phyloP scores from a whole-genome alignment of 1,284 basidiomycete species.

The Mrakiaceae sp. region DNA sequence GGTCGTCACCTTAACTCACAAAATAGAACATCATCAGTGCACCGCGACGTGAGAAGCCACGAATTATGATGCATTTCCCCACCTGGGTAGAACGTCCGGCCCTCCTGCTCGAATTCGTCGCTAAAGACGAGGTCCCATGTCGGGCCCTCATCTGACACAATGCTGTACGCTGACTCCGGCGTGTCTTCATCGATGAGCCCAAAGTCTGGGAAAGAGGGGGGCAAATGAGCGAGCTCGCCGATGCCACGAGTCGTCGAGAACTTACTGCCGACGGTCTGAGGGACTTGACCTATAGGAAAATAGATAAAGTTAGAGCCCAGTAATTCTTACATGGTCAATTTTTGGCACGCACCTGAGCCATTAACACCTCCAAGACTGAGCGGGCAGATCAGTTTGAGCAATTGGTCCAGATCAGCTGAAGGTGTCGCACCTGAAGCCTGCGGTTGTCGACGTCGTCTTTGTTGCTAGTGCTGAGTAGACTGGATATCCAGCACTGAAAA shows the following conservation, averaged over 20 bases:
- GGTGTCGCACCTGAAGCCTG: too few species aligned
- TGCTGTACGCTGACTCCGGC: constrained; percentile 35
- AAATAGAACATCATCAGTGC: too few species aligned
- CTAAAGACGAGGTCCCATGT: constrained; percentile 38
- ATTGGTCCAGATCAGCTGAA: too few species aligned
- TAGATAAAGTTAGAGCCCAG: too few species aligned
- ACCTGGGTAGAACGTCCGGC: constrained; percentile 38
- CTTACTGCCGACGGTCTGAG: constrained; percentile 45
- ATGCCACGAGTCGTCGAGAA: too few species aligned
- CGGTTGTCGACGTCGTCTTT: too few species aligned
- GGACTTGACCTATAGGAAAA: constrained; percentile 39
- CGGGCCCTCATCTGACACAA: constrained; percentile 32
- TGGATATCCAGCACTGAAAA: constrained; percentile 33
- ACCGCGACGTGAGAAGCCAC: too few species aligned
- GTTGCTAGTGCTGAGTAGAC: constrained; percentile 17
- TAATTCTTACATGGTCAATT: too few species aligned
- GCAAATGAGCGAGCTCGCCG: background rate
- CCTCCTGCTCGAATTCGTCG: constrained; percentile 40
- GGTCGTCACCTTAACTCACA: constrained; percentile 30
- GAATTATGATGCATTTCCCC: too few species aligned
- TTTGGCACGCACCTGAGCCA: too few species aligned
- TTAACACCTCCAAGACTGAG: too few species aligned
- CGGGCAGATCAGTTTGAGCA: too few species aligned
- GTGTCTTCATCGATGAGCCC: constrained; percentile 68
- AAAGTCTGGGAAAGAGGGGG: constrained; percentile 32